phyloP scores from a whole-genome alignment of 2,329 filamentous ascomycete species.

The Fusarium oxysporum region DNA sequence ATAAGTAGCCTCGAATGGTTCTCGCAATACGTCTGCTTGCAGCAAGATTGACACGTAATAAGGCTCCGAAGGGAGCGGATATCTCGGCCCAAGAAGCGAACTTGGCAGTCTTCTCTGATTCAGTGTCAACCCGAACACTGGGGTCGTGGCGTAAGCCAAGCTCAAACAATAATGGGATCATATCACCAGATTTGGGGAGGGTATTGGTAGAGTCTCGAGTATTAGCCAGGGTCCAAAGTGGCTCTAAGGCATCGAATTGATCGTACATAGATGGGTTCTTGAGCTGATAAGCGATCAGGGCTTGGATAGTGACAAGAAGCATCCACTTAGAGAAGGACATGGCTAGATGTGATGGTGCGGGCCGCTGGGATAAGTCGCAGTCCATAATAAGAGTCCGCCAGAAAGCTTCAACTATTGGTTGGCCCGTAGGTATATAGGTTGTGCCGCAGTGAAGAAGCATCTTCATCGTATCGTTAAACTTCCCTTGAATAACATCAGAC shows the following conservation, averaged over 20 bases:
- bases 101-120: constrained; percentile 9
- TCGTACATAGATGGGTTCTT: constrained; percentile 26
- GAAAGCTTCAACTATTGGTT: neutral
- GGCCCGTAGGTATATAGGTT: neutral
- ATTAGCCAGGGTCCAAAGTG: constrained; percentile 40
- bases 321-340: neutral
- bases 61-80: constrained; percentile 32
- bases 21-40: constrained; percentile 31
- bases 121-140: constrained; percentile 7
- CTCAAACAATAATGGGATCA: constrained; percentile 23
- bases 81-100: constrained; percentile 18
- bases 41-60: constrained; percentile 22
- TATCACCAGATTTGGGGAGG: constrained; percentile 31
- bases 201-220: constrained; percentile 27
- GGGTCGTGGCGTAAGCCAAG: constrained; percentile 22
- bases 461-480: neutral
- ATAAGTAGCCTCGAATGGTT: constrained; percentile 34
- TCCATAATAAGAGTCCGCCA: neutral
- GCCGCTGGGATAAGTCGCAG: neutral
- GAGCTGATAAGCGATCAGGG: neutral
- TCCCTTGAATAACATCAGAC: neutral
- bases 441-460: neutral
- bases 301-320: neutral
- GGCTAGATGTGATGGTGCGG: neutral
- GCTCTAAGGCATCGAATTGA: constrained; percentile 35